A percentile compares a stretch with the other conserved stretches of the same genome.
phyloP scores from a whole-genome alignment of 2,329 filamentous ascomycete genomes.

The Neopestalotiopsis clavispora region DNA sequence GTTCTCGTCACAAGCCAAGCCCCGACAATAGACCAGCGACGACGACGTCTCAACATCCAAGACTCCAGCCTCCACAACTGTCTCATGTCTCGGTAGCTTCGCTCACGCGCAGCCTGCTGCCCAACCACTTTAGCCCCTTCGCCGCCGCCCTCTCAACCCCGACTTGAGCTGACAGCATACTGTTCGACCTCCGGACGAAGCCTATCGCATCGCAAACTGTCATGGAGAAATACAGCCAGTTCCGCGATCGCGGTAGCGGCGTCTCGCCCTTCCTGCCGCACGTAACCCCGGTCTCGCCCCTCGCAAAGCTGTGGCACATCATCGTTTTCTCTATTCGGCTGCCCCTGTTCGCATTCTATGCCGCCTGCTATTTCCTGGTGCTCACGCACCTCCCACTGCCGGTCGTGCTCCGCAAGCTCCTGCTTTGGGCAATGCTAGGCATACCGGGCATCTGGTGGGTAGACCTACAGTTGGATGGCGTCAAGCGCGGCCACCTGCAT shows the following conservation, averaged over 20 bases:
- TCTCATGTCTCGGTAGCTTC: constrained; percentile 9
- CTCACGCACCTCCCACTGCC: constrained; percentile 80
- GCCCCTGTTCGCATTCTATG: constrained; percentile 74
- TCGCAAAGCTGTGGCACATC: constrained; percentile 68
- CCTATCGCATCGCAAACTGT: constrained; percentile 16
- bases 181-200: background rate
- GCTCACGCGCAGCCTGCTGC: background rate
- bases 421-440: constrained; percentile 85
- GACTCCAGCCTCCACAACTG: background rate
- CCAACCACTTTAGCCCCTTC: background rate
- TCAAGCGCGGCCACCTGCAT: constrained; percentile 86
- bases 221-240: constrained; percentile 97
- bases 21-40: background rate
- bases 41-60: background rate
- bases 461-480: constrained; percentile 96
- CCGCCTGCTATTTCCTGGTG: constrained; percentile 75
- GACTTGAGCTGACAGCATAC: background rate
- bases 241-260: constrained; percentile 89
- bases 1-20: background rate
- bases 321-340: constrained; percentile 82
- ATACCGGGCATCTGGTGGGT: constrained; percentile 98
- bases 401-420: constrained; percentile 72
- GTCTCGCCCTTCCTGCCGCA: constrained; percentile 95
- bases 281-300: constrained; percentile 64
- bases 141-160: background rate